Base-by-base conservation (phyloP, 2,329 filamentous ascomycete species). In the Cadophora sp. region DNA sequence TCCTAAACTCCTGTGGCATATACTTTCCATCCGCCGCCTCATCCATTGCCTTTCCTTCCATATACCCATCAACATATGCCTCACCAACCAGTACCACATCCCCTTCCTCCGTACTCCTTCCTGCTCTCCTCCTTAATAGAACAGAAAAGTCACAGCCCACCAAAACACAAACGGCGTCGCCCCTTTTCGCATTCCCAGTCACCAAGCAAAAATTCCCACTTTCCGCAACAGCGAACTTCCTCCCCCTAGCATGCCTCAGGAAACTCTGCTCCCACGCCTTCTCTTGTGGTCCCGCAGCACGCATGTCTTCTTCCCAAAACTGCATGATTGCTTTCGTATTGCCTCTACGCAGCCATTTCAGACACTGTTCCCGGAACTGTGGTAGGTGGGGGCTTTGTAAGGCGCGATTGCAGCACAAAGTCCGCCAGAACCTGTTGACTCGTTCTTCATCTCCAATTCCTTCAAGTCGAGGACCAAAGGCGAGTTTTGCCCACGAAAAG, bases 201-300 rank as follows among this genome's bases (percentile, higher is more conserved):
- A 56, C 27, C n/a, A 56, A 34, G n/a, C 16, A 8, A 5, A 56
- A 29, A 29, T 27, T 27, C 16, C 53, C 53, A 22, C 53, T 22
- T 16, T 24, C 53, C 27, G 19, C 34, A 22, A 56, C 53, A 31
- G 27, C 29, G 7, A 56, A 56, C 8, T 56, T 56, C 27, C 29
- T 56, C 16, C 53, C 53, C n/a, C 53, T 56, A 7, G 53, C 53
- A 56, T 56, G 53, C 27, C 27, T 6, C 19, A 56, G 19, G 22
- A 56, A 56, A 22, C 53, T 31, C 29, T 31, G 53, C 27, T 56
- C 16, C 29, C 53, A 56, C 7, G 29, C 53, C 53, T 56, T 56
- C 53, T 56, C 53, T 19, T 9, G 5, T 27, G 29, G 27, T 34
- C 53, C 27, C 14, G 53, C 53, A 56, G 29, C 12, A 16, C 27